Base-by-base conservation (phyloP, 2,329 filamentous ascomycete species). In the Claviceps sp. region DNA sequence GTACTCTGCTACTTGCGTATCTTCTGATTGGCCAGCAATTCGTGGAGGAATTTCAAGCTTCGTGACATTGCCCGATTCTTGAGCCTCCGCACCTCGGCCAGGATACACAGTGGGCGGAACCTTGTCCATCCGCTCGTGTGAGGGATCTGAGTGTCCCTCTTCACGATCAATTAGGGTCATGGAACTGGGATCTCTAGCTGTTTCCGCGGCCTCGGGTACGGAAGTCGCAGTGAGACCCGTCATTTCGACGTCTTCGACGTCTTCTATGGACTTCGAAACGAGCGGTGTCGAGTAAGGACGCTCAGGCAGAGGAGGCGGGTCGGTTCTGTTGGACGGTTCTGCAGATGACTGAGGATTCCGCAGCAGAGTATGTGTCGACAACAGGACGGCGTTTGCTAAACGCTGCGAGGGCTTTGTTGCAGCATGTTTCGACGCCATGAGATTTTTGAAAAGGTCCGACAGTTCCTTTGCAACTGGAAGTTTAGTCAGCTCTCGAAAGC, bases 351-450 rank as follows among this genome's bases (percentile, higher is more conserved):
- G 67, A 1, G 61, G 52, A 26, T 63, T 62, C 24, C 63, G 63
- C 4, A 70, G 60, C 5, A 70, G 59, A 1, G 66, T 67, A 43
- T 67, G 66, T 0, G 71, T 74, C 3, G 73, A 73, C 1, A 87
- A 79, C 22, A 95, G 73, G 1, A 89, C 89, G 41, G 90, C 78
- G 48, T 89, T 84, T 26, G 89, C 89, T 37, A 96, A 75, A 57
- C 88, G 81, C 59, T 85, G 83, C 3, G 83, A 82, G 1, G 89
- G 89, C 44, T 76, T 79, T 34, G 90, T 81, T 16, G 77, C 82
- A 11, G 74, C 69, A 42, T 75, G 72, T 4, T 78, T 70, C 1
- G 84, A 82, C 1, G 73, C 76, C 54, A 85, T 82, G 62, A 95
- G 81, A 53, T 81, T 76, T 9, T 76, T 66, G 61, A 95, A 95